phyloP scores from a whole-genome alignment of 257 asterid genomes.

The Anisodus tanguticus region DNA sequence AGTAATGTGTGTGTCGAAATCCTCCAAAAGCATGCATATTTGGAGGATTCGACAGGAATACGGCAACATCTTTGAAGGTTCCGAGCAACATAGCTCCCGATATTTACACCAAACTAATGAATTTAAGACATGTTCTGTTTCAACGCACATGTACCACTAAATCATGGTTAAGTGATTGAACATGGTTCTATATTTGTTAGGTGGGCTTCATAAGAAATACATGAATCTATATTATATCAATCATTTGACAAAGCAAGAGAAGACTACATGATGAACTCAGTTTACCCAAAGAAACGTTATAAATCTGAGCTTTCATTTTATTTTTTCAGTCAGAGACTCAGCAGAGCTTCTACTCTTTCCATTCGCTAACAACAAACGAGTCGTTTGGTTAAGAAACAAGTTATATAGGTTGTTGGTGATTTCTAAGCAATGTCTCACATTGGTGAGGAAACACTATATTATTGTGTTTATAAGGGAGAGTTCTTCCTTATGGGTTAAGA shows the following conservation, averaged over 20 bases:
- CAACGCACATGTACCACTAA: not conserved
- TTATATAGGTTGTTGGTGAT: not conserved
- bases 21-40: not conserved
- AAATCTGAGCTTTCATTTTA: not conserved
- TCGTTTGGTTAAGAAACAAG: not conserved
- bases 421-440: no score
- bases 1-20: not conserved
- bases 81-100: not conserved
- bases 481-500: no score
- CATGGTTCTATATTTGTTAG: not conserved
- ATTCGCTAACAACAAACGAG: not conserved
- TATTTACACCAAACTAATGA: not conserved
- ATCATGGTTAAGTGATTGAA: not conserved
- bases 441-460: no score
- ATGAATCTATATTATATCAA: not conserved
- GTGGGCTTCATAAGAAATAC: not conserved
- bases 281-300: not conserved
- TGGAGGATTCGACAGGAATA: no score
- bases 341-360: not conserved
- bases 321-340: not conserved
- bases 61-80: no score
- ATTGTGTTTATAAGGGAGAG: no score
- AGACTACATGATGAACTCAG: not conserved
- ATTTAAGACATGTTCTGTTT: not conserved
- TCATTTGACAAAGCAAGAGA: not conserved